Percentiles rank a stretch among this genome's conserved stretches.
phyloP scores from a whole-genome alignment of 805 yeast genomes.

The Starmerella ratchasimensis region DNA sequence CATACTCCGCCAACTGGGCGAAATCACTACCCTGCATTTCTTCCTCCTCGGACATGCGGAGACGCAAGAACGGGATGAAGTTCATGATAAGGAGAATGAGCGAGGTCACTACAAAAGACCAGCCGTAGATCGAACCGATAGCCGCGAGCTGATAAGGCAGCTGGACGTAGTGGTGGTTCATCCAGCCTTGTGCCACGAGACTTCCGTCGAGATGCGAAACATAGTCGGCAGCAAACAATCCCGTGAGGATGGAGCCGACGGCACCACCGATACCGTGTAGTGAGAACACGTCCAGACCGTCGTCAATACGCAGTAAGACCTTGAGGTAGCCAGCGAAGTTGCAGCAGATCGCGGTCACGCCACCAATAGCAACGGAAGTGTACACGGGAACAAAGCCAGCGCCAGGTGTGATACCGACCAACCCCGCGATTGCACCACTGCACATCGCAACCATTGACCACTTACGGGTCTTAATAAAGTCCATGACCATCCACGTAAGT shows the following conservation, averaged over 20 bases:
- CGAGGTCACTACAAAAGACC: constrained; percentile 70
- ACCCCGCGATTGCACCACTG: constrained; percentile 83
- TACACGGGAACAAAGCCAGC: constrained; percentile 93
- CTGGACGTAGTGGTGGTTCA: constrained; percentile 78
- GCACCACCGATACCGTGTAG: constrained; percentile 91
- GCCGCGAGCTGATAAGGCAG: constrained; percentile 92
- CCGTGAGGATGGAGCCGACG: constrained; percentile 70
- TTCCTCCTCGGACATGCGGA: constrained; percentile 80
- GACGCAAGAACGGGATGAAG: constrained; percentile 65
- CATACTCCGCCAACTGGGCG: constrained; percentile 78
- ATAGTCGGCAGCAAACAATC: constrained; percentile 89
- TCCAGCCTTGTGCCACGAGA: constrained; percentile 77
- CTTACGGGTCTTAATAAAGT: constrained; percentile 73
- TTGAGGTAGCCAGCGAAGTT: constrained; percentile 79
- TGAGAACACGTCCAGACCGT: constrained; percentile 90
- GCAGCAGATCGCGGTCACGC: constrained; percentile 60
- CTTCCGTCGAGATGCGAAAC: constrained; percentile 72
- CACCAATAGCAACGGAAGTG: constrained; percentile 75
- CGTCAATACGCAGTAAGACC: constrained; percentile 62
- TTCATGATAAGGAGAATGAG: constrained; percentile 59
- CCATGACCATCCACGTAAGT: constrained; percentile 85
- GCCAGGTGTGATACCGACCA: constrained; percentile 92
- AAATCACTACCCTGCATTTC: constrained; percentile 82
- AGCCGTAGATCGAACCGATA: constrained; percentile 52
- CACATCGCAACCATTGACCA: constrained; percentile 93